phyloP scores from a whole-genome alignment of 495 filamentous ascomycete species.

The Xylaria longipes region DNA sequence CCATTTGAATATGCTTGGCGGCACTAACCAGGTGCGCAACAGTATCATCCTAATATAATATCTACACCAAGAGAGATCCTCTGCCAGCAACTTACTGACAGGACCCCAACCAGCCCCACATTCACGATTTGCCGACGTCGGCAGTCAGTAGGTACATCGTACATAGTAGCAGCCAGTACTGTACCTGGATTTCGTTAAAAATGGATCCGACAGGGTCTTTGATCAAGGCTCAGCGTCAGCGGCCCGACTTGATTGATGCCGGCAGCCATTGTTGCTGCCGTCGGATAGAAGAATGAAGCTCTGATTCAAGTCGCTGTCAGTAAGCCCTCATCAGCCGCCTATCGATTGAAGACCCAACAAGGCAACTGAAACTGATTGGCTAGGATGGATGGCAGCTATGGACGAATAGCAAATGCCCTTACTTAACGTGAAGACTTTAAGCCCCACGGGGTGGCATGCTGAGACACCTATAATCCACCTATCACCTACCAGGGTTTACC shows the following conservation, averaged over 20 bases:
- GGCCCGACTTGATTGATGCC: not conserved
- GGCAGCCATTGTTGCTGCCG: not conserved
- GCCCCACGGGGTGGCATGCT: not conserved
- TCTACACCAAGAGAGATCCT: slow-evolving; percentile 8
- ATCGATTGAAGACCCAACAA: not conserved
- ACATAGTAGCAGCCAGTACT: not conserved
- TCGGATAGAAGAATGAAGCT: not conserved
- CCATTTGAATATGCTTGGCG: not conserved
- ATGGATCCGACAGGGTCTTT: not conserved
- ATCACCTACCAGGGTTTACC: not conserved
- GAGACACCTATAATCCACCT: not conserved
- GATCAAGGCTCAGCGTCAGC: not conserved
- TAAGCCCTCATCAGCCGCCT: not conserved
- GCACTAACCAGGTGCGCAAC: not conserved
- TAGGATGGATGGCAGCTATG: not conserved
- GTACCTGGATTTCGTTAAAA: not conserved
- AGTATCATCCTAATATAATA: not conserved
- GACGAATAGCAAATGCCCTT: not conserved
- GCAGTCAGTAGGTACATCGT: too few relatives aligned
- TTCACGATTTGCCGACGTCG: slow-evolving; percentile 13
- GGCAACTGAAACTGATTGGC: not conserved
- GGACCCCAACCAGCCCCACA: not conserved
- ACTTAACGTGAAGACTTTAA: not conserved
- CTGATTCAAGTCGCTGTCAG: not conserved
- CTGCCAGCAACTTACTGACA: not conserved